Evolutionary conservation across 352 stramenopile species (phyloP), one percentile per base, ranked within the genome.

Genomic region (Thalassiosira livingstoniorum): DNA sequence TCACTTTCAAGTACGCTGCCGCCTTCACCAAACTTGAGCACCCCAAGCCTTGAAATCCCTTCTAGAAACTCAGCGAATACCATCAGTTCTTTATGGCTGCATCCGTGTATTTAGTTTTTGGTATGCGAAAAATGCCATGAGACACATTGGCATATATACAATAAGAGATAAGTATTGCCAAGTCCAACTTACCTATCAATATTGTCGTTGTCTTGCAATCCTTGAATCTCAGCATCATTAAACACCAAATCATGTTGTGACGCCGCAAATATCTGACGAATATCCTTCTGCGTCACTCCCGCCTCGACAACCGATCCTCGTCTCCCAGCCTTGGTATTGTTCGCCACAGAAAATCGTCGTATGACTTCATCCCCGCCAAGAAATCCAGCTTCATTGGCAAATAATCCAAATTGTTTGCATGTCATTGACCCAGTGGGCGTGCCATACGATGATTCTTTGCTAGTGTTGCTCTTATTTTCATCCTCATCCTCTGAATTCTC

Each of bases 1-100:
- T 70, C 23, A 2, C 13, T 23, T 4, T 63, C 45, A 34, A 13
- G 13, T 35, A 18, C 66, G 37, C 32, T 27, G 32, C 35, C 18
- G 31, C 13, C 13, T 0, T 43, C 5, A 0, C 68, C 58, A 43
- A 54, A 80, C 25, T 80, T 80, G 23, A 74, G 27, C 45, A 80
- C 64, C 57, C 72, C 72, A 29, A 80, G 35, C 29, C 72, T 27
- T 34, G 43, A 32, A 47, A 80, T 67, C 2, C 4, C 72, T 23
- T 80, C 72, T 21, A 74, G 29, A 57, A 80, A 80, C 27, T 80
- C 60, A 54, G 72, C 54, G 53, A 80, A 80, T n/a, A 37, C 35
- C 72, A 80, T 80, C 25, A 61, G 21, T 37, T 80, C 61, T 42
- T 80, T 45, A 29, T 80, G 61, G n/a, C 39, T n/a, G n/a, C n/a